Evolutionary conservation across 768 basidiomycete genomes (phyloP).

Genomic region (Austroboletus festivus): DNA sequence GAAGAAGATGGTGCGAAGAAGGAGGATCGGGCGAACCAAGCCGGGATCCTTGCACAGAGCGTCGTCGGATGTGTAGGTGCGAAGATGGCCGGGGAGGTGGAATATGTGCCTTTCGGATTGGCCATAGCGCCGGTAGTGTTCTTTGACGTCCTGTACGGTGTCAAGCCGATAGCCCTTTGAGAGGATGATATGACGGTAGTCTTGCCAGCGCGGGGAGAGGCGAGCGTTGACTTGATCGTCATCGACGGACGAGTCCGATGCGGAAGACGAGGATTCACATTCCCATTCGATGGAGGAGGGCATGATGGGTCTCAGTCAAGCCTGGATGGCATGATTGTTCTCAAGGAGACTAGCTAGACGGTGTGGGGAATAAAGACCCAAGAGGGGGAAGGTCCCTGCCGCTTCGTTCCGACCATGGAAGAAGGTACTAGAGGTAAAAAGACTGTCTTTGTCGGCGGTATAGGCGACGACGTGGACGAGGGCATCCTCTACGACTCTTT

Average conservation of each 20-base stretch:
- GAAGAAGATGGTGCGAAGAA: slow-evolving; percentile 1
- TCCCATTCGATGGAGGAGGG: slow-evolving; percentile 61
- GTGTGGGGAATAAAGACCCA: slow-evolving; percentile 13
- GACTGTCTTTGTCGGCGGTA: slow-evolving; percentile 80
- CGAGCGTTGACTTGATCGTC: slow-evolving; percentile 53
- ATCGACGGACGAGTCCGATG: slow-evolving; percentile 53
- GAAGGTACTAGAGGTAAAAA: slow-evolving; percentile 83
- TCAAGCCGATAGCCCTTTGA: slow-evolving; percentile 60
- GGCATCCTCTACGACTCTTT: slow-evolving; percentile 72
- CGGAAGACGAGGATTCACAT: slow-evolving; percentile 37
- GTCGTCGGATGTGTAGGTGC: slow-evolving; percentile 43
- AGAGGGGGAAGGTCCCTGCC: slow-evolving; percentile 5
- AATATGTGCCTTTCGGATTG: slow-evolving; percentile 13
- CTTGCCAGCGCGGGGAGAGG: slow-evolving; percentile 58
- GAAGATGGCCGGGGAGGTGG: slow-evolving; percentile 34
- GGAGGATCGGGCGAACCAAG: slow-evolving; percentile 43
- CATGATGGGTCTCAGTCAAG: slow-evolving; percentile 40
- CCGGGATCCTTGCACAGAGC: slow-evolving; percentile 70
- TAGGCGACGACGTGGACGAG: slow-evolving; percentile 84
- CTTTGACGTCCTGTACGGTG: slow-evolving; percentile 64
- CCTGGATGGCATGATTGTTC: too few relatives aligned
- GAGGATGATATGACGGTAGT: slow-evolving; percentile 47
- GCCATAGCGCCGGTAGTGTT: slow-evolving; percentile 45
- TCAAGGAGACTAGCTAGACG: too few relatives aligned
- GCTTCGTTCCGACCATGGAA: slow-evolving; percentile 49